Evolutionary conservation across 306 rosid species (phyloP).

Genomic region (Cucumis melo): DNA sequence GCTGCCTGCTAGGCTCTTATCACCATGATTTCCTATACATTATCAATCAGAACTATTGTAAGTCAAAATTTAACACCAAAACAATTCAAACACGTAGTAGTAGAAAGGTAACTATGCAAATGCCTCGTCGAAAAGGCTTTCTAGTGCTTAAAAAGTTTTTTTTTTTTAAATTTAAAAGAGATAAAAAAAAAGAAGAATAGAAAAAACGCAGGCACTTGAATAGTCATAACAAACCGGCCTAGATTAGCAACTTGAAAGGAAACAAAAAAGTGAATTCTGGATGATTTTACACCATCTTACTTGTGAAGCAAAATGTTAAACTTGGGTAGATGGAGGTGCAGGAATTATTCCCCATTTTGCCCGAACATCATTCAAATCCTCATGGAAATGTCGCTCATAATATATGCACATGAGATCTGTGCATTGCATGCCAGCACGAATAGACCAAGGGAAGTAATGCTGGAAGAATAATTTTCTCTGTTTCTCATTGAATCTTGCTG

Average conservation of each 20-base stretch:
- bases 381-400: conserved; percentile 71
- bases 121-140: not conserved
- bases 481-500: conserved; percentile 52
- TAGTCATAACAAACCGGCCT: not conserved
- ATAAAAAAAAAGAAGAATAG: no score
- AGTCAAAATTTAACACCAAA: not conserved
- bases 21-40: not conserved
- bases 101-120: not conserved
- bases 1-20: not conserved
- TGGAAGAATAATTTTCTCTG: conserved; percentile 74
- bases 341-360: conserved; percentile 68
- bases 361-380: conserved; percentile 69
- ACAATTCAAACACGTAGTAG: not conserved
- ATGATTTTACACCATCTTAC: not conserved
- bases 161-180: no score
- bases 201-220: no score
- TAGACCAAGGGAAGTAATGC: conserved; percentile 86
- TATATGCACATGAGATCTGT: conserved; percentile 81
- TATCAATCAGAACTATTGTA: not conserved
- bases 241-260: not conserved
- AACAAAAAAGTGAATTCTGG: not conserved
- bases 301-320: conserved; percentile 5
- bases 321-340: conserved; percentile 37
- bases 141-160: not conserved
- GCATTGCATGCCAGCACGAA: conserved; percentile 60